Evolutionary conservation across 192 early-diverging fungal species (phyloP).

Genomic region (Coemansia aciculifera): DNA sequence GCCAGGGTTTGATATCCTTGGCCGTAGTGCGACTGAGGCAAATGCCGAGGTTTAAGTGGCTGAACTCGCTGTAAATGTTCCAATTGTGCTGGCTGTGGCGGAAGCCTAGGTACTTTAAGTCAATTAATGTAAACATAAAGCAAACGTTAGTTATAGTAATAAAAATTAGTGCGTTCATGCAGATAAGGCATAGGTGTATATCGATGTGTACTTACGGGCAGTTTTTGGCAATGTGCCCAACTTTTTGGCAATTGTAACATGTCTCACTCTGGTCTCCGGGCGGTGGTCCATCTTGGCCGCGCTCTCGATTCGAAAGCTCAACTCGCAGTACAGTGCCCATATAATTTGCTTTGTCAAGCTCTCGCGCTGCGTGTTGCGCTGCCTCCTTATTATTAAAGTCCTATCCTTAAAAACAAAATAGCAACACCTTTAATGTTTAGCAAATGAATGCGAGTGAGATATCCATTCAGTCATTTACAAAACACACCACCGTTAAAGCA

Average conservation of each 20-base stretch:
- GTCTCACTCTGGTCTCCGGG: constrained; percentile 32
- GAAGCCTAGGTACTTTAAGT: too few species aligned
- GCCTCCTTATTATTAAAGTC: constrained; percentile 18
- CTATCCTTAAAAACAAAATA: constrained; percentile 8
- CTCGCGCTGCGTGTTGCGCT: constrained; percentile 12
- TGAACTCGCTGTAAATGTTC: too few species aligned
- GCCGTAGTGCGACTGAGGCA: too few species aligned
- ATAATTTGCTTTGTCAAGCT: constrained; percentile 19
- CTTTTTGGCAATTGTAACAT: constrained; percentile 34
- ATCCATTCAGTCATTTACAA: neutral
- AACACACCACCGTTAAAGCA: neutral
- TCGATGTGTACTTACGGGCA: constrained; percentile 33
- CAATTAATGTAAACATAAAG: too few species aligned
- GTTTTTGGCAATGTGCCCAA: constrained; percentile 41
- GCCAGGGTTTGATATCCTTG: too few species aligned
- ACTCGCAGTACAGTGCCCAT: constrained; percentile 26
- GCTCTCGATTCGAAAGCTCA: constrained; percentile 38
- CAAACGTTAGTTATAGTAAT: neutral
- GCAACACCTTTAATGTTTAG: too few species aligned
- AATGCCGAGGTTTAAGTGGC: too few species aligned
- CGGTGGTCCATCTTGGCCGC: constrained; percentile 24
- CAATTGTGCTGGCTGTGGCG: too few species aligned
- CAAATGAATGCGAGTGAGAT: neutral
- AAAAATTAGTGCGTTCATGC: neutral
- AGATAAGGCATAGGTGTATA: neutral